Percentiles rank a stretch among this genome's conserved stretches.
These are phyloP conservation scores for Mimosa bimucronata DNA, from an alignment of 306 rosid genomes.

Conservation along the genomic window DNA sequence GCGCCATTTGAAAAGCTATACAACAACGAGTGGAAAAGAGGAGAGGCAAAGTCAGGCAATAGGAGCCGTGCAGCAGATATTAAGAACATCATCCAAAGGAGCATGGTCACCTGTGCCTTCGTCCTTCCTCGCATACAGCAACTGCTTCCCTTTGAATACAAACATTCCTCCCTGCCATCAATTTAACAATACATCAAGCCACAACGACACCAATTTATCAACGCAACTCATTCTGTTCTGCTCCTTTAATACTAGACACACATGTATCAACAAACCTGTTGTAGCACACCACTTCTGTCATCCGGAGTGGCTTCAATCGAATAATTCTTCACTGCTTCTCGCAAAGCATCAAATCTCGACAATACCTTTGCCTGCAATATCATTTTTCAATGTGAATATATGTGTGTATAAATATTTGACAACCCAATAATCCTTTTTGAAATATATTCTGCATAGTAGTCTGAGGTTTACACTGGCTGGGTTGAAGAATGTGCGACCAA, in stretches of 20 bases:
- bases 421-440: background rate
- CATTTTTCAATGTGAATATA: slow-evolving; percentile 4
- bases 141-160: slow-evolving; percentile 79
- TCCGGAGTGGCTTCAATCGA: slow-evolving; percentile 83
- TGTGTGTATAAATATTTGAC: background rate
- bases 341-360: slow-evolving; percentile 65
- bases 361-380: slow-evolving; percentile 67
- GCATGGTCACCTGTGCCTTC: slow-evolving; percentile 96
- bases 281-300: slow-evolving; percentile 70
- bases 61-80: slow-evolving; percentile 63
- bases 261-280: slow-evolving; percentile 55
- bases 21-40: background rate
- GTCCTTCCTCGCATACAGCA: slow-evolving; percentile 86
- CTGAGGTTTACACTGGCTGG: slow-evolving; percentile 72
- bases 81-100: slow-evolving; percentile 67
- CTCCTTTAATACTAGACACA: background rate
- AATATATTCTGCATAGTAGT: slow-evolving; percentile 14
- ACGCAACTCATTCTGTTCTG: background rate
- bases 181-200: slow-evolving; percentile 4
- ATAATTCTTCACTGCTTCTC: slow-evolving; percentile 74
- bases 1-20: slow-evolving; percentile 6
- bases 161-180: slow-evolving; percentile 82
- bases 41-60: slow-evolving; percentile 12
- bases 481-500: slow-evolving; percentile 89
- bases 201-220: background rate